Evolutionary conservation across 1,284 basidiomycete genomes (phyloP).

Genomic region (Fomitiporia mediterranea): DNA sequence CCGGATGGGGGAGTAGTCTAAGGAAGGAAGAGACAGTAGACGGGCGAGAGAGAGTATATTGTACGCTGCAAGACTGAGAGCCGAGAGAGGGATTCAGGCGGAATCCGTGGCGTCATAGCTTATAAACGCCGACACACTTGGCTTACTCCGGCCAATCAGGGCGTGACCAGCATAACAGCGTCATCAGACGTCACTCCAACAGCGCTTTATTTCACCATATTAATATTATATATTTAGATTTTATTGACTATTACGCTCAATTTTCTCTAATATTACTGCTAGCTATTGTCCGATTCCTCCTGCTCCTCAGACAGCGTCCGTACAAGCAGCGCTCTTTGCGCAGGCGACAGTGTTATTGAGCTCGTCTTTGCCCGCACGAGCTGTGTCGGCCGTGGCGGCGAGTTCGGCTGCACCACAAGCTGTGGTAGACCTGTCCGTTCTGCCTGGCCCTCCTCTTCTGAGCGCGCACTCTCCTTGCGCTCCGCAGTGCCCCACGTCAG

Average conservation of each 20-base stretch:
- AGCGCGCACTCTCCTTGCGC: slow-evolving; percentile 28
- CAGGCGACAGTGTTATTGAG: slow-evolving; percentile 61
- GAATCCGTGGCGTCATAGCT: not conserved
- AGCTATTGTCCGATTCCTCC: not conserved
- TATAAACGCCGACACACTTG: too few species aligned
- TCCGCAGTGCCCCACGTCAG: slow-evolving; percentile 51
- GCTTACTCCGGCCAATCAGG: not conserved
- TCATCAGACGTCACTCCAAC: not conserved
- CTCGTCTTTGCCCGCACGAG: slow-evolving; percentile 48
- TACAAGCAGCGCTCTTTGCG: slow-evolving; percentile 36
- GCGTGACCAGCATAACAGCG: not conserved
- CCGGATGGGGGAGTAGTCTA: not conserved
- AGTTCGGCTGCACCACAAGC: slow-evolving; percentile 40
- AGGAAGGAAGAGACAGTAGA: not conserved
- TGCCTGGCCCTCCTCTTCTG: slow-evolving; percentile 27
- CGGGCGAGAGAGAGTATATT: slow-evolving; percentile 3
- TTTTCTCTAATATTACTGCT: not conserved
- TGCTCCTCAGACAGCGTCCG: slow-evolving; percentile 7
- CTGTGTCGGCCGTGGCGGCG: slow-evolving; percentile 26
- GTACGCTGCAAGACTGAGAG: too few species aligned
- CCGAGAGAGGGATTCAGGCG: too few species aligned
- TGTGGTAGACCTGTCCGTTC: slow-evolving; percentile 41
- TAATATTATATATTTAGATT: not conserved
- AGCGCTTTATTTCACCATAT: not conserved
- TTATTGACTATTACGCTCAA: not conserved